Base-by-base conservation (phyloP, 1,139 yeast species). In the Magnusiomyces tetraspermus region DNA sequence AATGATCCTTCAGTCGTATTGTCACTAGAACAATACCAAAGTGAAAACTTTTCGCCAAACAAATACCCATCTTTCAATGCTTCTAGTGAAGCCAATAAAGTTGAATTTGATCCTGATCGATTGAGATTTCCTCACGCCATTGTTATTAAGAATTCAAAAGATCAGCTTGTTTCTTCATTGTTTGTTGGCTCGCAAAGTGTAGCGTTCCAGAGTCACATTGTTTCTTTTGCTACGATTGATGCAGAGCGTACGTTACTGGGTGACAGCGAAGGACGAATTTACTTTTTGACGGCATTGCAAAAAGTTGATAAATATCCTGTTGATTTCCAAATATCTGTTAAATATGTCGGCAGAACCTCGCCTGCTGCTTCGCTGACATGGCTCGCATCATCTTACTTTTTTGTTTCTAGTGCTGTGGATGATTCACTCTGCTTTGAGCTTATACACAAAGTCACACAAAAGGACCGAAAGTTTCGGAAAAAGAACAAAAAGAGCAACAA, bases 211-310 rank as follows among this genome's bases (percentile, higher is more conserved):
- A 33, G 28, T 31, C 48, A 40, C 13, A 45, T 45, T 10, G 19
- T 22, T 21, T 22, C 40, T 2, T 30, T 19, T 45, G 24, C 48
- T 6, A 6, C 17, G 2, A 45, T 45, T 30, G 48, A 45, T 22
- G 21, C 13, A 5, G 24, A n/a, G 28, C 26, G 40, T 10, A 45
- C 48, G 11, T 17, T 45, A 2, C 3, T 45, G 26, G 24, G 40
- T 17, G 48, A 45, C 28, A 19, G 5, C n/a, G 48, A 45, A 11
- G 48, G 48, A n/a, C 40, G 48, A 11, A 21, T 45, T 22, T 45
- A 45, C 22, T 19, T 45, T 10, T 8, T 45, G 28, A 26, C 33
- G 4, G 30, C 48, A 3, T 10, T 13, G 4, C 38, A 45, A 17
- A 22, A 31, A 15, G 11, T 33, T 19, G 40, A 17, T 5, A 22